phyloP scores from a whole-genome alignment of 2,329 filamentous ascomycete species.

The Phaeosphaeria sp. region DNA sequence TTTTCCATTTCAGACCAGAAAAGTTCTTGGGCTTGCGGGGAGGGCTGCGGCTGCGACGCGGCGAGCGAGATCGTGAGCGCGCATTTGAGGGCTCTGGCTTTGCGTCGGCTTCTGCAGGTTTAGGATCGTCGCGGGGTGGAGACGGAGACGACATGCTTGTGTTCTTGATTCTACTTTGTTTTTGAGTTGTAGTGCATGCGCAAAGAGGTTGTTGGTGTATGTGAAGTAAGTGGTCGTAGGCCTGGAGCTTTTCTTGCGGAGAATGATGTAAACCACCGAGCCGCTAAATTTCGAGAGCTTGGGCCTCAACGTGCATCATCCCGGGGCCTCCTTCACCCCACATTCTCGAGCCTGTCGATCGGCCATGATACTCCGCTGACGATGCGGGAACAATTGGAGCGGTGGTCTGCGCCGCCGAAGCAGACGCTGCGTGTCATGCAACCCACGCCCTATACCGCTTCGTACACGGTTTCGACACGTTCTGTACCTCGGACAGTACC shows the following conservation, averaged over 20 bases:
- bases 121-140: conserved; percentile 15
- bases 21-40: conserved; percentile 46
- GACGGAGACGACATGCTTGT: conserved; percentile 22
- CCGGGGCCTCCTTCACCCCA: background rate
- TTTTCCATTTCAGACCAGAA: conserved; percentile 67
- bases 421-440: conserved; percentile 34
- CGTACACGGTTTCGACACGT: conserved; percentile 88
- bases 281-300: conserved; percentile 15
- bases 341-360: background rate
- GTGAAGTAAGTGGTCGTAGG: background rate
- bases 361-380: conserved; percentile 15
- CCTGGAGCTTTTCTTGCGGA: conserved; percentile 3
- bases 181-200: background rate
- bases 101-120: conserved; percentile 1
- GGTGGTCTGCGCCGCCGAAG: conserved; percentile 33
- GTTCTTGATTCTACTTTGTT: background rate
- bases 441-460: conserved; percentile 82
- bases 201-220: background rate
- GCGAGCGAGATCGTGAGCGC: conserved; percentile 40
- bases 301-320: conserved; percentile 23
- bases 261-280: conserved; percentile 18
- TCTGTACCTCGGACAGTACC: conserved; percentile 59
- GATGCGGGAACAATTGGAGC: conserved; percentile 31
- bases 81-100: conserved; percentile 11
- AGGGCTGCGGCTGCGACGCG: conserved; percentile 35